These are phyloP conservation scores for Gonapodya sp. DNA, from an alignment of 192 early-diverging fungal species.

Conservation along the genomic window DNA sequence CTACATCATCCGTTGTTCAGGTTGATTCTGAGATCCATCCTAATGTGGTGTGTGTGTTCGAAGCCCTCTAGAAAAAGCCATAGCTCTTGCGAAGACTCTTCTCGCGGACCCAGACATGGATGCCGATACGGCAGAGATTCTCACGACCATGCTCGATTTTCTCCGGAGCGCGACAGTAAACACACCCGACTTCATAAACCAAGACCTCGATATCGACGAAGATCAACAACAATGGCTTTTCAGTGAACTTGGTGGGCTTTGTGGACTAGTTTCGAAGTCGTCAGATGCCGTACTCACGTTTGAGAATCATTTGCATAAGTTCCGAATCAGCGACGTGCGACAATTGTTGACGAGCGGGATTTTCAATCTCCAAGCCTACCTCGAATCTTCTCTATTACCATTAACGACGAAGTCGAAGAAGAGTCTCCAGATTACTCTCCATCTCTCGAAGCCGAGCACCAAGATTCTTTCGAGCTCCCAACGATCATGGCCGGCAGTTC, in stretches of 20 bases:
- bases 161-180: neutral
- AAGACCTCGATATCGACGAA: neutral
- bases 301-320: neutral
- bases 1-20: neutral
- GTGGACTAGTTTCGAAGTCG: neutral
- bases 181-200: neutral
- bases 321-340: neutral
- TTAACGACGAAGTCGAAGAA: neutral
- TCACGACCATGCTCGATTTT: neutral
- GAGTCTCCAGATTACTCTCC: neutral
- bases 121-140: neutral
- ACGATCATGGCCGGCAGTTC: neutral
- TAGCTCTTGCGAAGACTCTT: neutral
- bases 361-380: neutral
- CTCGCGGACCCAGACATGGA: neutral
- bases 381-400: neutral
- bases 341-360: neutral
- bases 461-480: neutral
- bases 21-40: neutral
- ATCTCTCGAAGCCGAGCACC: neutral
- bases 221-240: neutral
- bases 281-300: neutral
- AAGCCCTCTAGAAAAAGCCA: neutral
- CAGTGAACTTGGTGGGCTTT: neutral
- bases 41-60: neutral